Evolutionary conservation across 305 asterid species (phyloP).

Genomic region (Solanum hybrid): DNA sequence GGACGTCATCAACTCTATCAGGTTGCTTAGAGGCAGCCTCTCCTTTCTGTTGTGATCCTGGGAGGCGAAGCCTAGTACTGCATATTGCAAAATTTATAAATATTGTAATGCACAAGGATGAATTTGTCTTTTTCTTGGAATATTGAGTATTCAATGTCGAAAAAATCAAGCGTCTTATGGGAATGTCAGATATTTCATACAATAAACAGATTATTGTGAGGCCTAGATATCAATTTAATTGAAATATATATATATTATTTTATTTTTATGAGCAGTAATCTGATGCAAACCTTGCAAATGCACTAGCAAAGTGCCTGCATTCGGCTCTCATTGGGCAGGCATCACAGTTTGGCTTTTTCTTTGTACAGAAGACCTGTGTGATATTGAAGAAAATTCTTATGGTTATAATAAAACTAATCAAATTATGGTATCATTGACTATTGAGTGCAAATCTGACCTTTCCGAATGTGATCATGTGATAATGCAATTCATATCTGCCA

Average conservation of each 20-base stretch:
- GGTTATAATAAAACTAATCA: background rate
- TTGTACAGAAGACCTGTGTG: slow-evolving; percentile 51
- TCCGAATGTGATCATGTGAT: slow-evolving; percentile 50
- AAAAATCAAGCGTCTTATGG: background rate
- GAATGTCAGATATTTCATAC: background rate
- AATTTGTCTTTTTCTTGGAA: background rate
- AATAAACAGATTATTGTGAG: background rate
- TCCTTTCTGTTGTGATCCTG: slow-evolving; percentile 15
- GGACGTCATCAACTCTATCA: slow-evolving; percentile 10
- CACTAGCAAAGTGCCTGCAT: slow-evolving; percentile 58
- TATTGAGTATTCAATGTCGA: background rate
- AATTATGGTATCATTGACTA: background rate
- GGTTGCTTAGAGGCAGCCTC: background rate
- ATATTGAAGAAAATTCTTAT: background rate
- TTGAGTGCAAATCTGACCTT: slow-evolving; percentile 32
- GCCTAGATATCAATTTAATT: background rate
- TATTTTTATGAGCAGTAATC: background rate
- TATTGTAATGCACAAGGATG: background rate
- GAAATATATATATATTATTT: background rate
- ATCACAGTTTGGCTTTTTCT: slow-evolving; percentile 43
- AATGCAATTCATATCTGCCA: slow-evolving; percentile 53
- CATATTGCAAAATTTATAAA: slow-evolving; percentile 8
- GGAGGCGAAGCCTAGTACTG: slow-evolving; percentile 31
- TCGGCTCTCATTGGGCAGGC: slow-evolving; percentile 53
- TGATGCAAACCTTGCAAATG: slow-evolving; percentile 41